Conservation (phyloP, 495 filamentous ascomycete species). For the Emericellopsis terricola region DNA sequence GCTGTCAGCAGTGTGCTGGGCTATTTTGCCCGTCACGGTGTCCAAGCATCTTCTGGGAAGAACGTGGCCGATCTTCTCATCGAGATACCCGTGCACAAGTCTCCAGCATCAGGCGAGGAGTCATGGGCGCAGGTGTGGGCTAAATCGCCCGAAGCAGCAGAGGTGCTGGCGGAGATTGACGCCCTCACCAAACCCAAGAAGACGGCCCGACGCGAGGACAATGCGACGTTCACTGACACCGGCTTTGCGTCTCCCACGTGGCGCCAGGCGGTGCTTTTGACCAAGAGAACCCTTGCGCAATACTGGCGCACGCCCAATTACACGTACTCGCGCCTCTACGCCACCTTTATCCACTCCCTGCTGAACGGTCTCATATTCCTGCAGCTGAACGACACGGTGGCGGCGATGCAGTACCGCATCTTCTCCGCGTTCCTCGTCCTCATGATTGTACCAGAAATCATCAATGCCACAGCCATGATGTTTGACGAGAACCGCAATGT, state of each 20-base stretch:
- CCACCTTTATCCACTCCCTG: constrained; percentile 34
- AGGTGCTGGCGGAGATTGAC: constrained; percentile 48
- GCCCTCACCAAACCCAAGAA: constrained; percentile 31
- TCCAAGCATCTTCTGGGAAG: constrained; percentile 41
- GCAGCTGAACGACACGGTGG: constrained; percentile 43
- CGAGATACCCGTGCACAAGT: constrained; percentile 50
- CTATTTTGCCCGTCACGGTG: constrained; percentile 43
- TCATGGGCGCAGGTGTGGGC: constrained; percentile 73
- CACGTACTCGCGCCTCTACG: constrained; percentile 46
- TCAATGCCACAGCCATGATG: too few species aligned
- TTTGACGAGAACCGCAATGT: too few species aligned
- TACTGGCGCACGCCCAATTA: constrained; percentile 69
- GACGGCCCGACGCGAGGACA: background rate
- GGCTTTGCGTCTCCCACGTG: constrained; percentile 19
- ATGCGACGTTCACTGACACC: constrained; percentile 17
- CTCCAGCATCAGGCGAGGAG: constrained; percentile 42
- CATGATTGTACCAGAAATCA: constrained; percentile 49
- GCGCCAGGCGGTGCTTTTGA: constrained; percentile 27
- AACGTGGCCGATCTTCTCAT: constrained; percentile 81
- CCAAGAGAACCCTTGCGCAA: constrained; percentile 50
- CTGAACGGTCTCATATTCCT: constrained; percentile 87
- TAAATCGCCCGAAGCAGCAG: constrained; percentile 44
- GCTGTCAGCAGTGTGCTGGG: constrained; percentile 25
- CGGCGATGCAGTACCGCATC: constrained; percentile 65
- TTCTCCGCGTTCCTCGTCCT: constrained; percentile 63